Conservation (phyloP, 768 basidiomycete genomes). For the Chlorophyllum brunneum region DNA sequence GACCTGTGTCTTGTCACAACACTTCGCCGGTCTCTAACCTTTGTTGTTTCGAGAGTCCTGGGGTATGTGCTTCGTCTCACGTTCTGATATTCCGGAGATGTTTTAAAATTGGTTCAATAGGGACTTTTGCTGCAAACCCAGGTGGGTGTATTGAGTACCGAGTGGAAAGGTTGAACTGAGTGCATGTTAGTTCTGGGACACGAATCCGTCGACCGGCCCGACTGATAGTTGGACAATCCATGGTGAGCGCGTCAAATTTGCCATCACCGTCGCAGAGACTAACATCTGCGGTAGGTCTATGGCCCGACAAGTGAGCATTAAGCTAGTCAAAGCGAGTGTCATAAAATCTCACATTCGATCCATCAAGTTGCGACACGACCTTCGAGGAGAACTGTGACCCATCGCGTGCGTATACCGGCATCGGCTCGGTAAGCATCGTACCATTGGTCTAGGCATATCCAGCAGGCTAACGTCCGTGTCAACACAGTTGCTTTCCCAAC, state of each 20-base stretch:
- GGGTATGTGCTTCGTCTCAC: slow-evolving; percentile 38
- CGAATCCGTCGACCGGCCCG: slow-evolving; percentile 58
- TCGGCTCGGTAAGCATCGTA: slow-evolving; percentile 22
- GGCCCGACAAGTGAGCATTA: slow-evolving; percentile 59
- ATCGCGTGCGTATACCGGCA: slow-evolving; percentile 32
- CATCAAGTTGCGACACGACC: slow-evolving; percentile 51
- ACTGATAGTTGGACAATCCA: slow-evolving; percentile 71
- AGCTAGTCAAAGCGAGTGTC: background rate
- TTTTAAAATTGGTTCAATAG: slow-evolving; percentile 28
- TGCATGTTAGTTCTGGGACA: slow-evolving; percentile 64
- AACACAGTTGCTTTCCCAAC: slow-evolving; percentile 51
- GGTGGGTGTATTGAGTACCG: slow-evolving; percentile 16
- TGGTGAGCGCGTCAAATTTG: slow-evolving; percentile 36
- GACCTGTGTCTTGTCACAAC: slow-evolving; percentile 52
- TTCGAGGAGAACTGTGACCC: slow-evolving; percentile 33
- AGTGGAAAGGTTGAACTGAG: background rate
- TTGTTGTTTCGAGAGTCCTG: slow-evolving; percentile 67
- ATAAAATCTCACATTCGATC: background rate
- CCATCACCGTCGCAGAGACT: background rate
- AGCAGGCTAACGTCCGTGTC: background rate
- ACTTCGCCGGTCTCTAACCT: slow-evolving; percentile 37
- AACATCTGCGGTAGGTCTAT: slow-evolving; percentile 43
- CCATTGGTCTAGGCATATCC: slow-evolving; percentile 8
- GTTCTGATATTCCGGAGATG: background rate
- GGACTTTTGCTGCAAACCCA: slow-evolving; percentile 55